Percentiles rank a stretch among this genome's conserved stretches.
These are phyloP conservation scores for Acanthamoeba quina DNA, from an alignment of 208 protist species.

Conservation along the genomic window DNA sequence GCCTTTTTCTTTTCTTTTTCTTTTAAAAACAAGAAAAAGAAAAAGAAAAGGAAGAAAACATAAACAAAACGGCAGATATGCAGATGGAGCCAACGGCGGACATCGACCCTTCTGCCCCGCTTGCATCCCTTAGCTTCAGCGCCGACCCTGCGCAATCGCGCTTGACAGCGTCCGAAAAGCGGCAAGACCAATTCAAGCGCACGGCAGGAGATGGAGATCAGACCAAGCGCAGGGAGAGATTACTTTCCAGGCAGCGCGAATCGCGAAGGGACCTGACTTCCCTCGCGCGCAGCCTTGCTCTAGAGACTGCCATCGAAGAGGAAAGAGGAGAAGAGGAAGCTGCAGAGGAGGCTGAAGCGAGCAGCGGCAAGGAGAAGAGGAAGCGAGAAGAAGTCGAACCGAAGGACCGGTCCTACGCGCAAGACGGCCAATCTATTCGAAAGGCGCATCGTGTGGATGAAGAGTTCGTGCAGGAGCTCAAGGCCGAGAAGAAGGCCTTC, in stretches of 20 bases:
- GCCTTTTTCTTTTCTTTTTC: no score
- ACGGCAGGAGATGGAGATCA: slow-evolving; percentile 44
- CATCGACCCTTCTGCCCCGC: neutral
- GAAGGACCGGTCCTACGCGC: neutral
- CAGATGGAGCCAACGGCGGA: neutral
- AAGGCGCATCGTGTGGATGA: slow-evolving; percentile 37
- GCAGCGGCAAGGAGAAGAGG: neutral
- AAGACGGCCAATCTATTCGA: neutral
- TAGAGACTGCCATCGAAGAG: neutral
- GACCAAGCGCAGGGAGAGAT: slow-evolving; percentile 1
- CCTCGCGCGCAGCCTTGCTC: slow-evolving; percentile 55
- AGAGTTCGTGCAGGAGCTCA: slow-evolving; percentile 14
- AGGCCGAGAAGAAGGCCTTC: slow-evolving; percentile 16
- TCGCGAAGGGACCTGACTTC: slow-evolving; percentile 9
- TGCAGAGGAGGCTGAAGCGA: neutral
- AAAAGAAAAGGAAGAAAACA: no score
- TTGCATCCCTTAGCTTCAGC: neutral
- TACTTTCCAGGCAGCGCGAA: slow-evolving; percentile 27
- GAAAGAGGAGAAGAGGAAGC: neutral
- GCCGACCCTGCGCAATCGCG: neutral
- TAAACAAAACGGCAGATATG: no score
- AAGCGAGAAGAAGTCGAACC: slow-evolving; percentile 4
- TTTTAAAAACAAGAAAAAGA: no score
- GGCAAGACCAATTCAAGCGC: slow-evolving; percentile 19
- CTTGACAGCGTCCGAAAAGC: neutral